phyloP scores from a whole-genome alignment of 2,329 filamentous ascomycete species.

The Emmonsiellopsis sp. region DNA sequence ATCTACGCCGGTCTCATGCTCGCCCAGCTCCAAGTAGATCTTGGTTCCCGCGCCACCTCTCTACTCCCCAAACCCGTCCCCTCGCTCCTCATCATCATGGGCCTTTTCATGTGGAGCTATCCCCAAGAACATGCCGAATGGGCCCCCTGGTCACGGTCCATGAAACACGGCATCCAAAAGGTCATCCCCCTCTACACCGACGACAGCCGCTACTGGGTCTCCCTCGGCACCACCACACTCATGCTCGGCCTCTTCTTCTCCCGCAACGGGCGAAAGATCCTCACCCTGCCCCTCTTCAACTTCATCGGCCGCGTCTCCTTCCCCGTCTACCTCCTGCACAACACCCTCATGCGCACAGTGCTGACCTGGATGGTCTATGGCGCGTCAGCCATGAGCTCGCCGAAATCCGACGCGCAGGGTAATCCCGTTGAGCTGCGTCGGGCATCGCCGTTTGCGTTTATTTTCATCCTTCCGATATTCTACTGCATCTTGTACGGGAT shows the following conservation, averaged over 20 bases:
- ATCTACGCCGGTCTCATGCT: slow-evolving; percentile 20
- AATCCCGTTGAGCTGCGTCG: slow-evolving; percentile 3
- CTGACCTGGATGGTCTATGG: slow-evolving; percentile 18
- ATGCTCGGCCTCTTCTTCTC: slow-evolving; percentile 20
- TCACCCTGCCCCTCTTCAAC: slow-evolving; percentile 16
- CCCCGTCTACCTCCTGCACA: slow-evolving; percentile 22
- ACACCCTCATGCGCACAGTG: slow-evolving; percentile 19
- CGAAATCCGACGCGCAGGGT: slow-evolving; percentile 8
- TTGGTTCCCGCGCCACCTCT: slow-evolving; percentile 14
- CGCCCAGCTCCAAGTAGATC: slow-evolving; percentile 19
- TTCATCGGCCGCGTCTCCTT: slow-evolving; percentile 21
- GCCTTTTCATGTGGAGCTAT: slow-evolving; percentile 17
- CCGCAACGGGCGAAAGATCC: slow-evolving; percentile 11
- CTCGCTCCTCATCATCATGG: slow-evolving; percentile 16
- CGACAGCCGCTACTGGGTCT: slow-evolving; percentile 16
- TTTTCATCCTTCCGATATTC: slow-evolving; percentile 13
- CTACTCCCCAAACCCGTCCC: slow-evolving; percentile 14
- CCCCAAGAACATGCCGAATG: slow-evolving; percentile 18
- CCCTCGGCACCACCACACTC: slow-evolving; percentile 16
- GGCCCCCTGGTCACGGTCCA: slow-evolving; percentile 15
- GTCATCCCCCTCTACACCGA: slow-evolving; percentile 16
- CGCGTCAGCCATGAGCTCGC: slow-evolving; percentile 3
- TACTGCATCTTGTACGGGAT: slow-evolving; percentile 10
- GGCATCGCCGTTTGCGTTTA: slow-evolving; percentile 6
- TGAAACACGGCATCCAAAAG: slow-evolving; percentile 8